Conservation (phyloP, 148 eudicot genomes). For the Simmondsia chinensis region DNA sequence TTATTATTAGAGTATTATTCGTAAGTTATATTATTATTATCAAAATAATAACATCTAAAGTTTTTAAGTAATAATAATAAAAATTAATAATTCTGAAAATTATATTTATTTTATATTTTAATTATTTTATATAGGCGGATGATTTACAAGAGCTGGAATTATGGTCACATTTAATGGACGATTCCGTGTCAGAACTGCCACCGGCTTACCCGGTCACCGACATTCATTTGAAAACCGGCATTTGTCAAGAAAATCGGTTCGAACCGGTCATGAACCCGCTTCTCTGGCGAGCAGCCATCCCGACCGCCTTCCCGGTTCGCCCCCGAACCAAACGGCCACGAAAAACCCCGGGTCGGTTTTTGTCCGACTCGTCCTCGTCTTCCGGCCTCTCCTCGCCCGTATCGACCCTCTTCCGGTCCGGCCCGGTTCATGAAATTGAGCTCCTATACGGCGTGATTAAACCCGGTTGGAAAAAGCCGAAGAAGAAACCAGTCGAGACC, state of each 20-base stretch:
- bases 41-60: no score
- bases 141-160: conserved; percentile 76
- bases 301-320: conserved; percentile 15
- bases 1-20: no score
- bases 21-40: no score
- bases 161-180: conserved; percentile 84
- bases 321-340: no score
- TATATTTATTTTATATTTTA: not conserved
- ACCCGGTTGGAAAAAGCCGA: conserved; percentile 44
- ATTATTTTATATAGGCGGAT: conserved; percentile 34
- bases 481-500: conserved; percentile 22
- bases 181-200: conserved; percentile 47
- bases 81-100: not conserved
- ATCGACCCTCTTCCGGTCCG: conserved; percentile 7
- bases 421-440: conserved; percentile 19
- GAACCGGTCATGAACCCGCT: conserved; percentile 25
- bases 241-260: conserved; percentile 12
- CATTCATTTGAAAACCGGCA: conserved; percentile 21
- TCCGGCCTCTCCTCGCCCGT: conserved; percentile 34
- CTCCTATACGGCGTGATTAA: conserved; percentile 13
- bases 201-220: conserved; percentile 35
- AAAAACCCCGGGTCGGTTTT: no score
- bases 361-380: conserved; percentile 34
- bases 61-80: no score
- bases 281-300: conserved; percentile 16